Conservation (phyloP, 176 grass and related monocot species). For the Oryza glaberrima region DNA sequence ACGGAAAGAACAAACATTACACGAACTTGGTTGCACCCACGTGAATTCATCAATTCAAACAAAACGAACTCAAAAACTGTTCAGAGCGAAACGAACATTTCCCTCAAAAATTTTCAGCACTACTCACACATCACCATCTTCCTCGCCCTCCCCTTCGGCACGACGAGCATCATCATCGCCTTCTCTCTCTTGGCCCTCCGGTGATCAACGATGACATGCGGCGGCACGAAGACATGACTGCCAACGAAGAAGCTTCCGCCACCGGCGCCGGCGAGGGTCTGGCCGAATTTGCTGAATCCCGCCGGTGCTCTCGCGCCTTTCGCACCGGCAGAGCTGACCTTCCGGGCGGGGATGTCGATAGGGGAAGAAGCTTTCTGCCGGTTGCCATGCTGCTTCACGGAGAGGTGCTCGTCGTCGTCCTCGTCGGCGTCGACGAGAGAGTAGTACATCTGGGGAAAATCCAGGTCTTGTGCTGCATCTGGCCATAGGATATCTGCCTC, state of each 20-base stretch:
- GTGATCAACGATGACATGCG: constrained; percentile 44
- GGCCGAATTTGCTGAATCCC: constrained; percentile 26
- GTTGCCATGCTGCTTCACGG: background rate
- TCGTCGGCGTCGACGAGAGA: background rate
- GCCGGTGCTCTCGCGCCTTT: background rate
- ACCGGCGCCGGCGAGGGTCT: constrained; percentile 18
- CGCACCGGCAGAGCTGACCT: background rate
- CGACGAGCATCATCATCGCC: constrained; percentile 33
- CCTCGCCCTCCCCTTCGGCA: constrained; percentile 27
- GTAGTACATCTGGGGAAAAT: background rate
- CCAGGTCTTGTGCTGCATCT: constrained; percentile 10
- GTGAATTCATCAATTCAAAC: background rate
- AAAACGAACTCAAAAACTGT: constrained; percentile 15
- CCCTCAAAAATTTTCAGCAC: background rate
- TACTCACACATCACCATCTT: constrained; percentile 22
- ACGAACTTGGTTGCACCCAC: constrained; percentile 1
- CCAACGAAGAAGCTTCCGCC: constrained; percentile 30
- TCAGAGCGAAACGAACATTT: background rate
- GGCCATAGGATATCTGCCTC: constrained; percentile 57
- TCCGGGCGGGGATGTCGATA: constrained; percentile 44
- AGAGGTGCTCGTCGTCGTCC: background rate
- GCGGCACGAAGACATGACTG: constrained; percentile 47
- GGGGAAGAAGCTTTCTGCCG: constrained; percentile 40
- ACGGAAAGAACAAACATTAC: background rate
- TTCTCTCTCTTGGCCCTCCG: constrained; percentile 40